Percentiles rank a stretch among this genome's conserved stretches.
Conservation (phyloP, 177 flowering plant species). For the Tripterygium wilfordii region DNA sequence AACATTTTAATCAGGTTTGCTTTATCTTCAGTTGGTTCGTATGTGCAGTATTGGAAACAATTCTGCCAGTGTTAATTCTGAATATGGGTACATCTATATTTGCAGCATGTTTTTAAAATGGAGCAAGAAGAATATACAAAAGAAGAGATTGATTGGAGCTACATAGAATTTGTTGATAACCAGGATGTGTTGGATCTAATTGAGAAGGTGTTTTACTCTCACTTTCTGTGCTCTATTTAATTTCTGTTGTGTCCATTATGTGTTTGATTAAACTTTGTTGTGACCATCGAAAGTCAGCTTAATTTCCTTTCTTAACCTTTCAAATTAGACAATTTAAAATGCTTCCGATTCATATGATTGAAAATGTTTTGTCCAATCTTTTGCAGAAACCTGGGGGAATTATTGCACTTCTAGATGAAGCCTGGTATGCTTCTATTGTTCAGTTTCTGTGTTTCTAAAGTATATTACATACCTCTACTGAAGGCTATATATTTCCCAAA, state of each 20-base stretch:
- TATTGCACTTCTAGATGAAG: constrained; percentile 92
- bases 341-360: not conserved
- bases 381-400: constrained; percentile 98
- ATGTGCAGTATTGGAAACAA: too few relatives aligned
- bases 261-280: too few relatives aligned
- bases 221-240: too few relatives aligned
- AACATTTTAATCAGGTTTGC: constrained; percentile 91
- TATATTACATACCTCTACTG: too few relatives aligned
- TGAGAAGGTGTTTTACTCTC: constrained; percentile 77
- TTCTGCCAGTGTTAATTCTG: too few relatives aligned
- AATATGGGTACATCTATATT: too few relatives aligned
- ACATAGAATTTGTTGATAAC: constrained; percentile 93
- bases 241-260: too few relatives aligned
- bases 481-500: too few relatives aligned
- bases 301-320: too few relatives aligned
- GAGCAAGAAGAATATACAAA: constrained; percentile 92
- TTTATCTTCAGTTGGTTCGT: not conserved
- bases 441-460: not conserved
- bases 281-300: too few relatives aligned
- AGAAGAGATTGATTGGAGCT: constrained; percentile 94
- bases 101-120: constrained; percentile 96
- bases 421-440: constrained; percentile 52
- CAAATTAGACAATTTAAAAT: too few relatives aligned
- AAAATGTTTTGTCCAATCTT: constrained; percentile 1
- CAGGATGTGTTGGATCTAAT: constrained; percentile 90